Evolutionary conservation across 352 stramenopile species (phyloP).

Genomic region (Pythium vanterpoolii): DNA sequence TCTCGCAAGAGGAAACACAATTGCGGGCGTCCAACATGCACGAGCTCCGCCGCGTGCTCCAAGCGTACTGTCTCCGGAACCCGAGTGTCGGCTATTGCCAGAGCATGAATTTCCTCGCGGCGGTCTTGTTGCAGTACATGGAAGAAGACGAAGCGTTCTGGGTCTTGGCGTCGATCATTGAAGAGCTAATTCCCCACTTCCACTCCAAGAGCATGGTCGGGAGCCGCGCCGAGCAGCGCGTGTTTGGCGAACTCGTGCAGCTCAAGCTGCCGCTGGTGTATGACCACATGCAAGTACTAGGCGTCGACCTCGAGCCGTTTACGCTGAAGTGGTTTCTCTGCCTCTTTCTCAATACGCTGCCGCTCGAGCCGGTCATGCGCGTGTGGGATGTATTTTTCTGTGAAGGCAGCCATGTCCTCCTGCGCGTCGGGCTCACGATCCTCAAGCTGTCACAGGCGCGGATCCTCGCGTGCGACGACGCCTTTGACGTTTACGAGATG

Average conservation of each 20-base stretch:
- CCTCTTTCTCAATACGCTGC: conserved; percentile 90
- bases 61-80: conserved; percentile 84
- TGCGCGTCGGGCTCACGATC: conserved; percentile 79
- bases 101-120: conserved; percentile 87
- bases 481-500: conserved; percentile 81
- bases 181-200: conserved; percentile 88
- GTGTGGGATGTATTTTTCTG: conserved; percentile 91
- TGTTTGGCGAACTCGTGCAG: conserved; percentile 83
- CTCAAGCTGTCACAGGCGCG: conserved; percentile 75
- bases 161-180: conserved; percentile 82
- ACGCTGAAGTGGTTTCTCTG: conserved; percentile 93
- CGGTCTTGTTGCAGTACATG: conserved; percentile 76
- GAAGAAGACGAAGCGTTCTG: conserved; percentile 87
- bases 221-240: conserved; percentile 85
- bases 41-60: conserved; percentile 75
- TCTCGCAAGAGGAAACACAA: conserved; percentile 14
- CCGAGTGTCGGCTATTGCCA: conserved; percentile 87
- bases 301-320: conserved; percentile 86
- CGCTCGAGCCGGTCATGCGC: conserved; percentile 84
- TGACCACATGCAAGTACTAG: conserved; percentile 61
- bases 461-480: conserved; percentile 71
- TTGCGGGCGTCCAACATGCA: conserved; percentile 36
- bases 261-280: conserved; percentile 80
- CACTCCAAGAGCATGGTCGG: conserved; percentile 88
- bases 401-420: conserved; percentile 86